Base-by-base conservation (phyloP, 108 stramenopile species). In the Mayamaea pseudoterrestris region DNA sequence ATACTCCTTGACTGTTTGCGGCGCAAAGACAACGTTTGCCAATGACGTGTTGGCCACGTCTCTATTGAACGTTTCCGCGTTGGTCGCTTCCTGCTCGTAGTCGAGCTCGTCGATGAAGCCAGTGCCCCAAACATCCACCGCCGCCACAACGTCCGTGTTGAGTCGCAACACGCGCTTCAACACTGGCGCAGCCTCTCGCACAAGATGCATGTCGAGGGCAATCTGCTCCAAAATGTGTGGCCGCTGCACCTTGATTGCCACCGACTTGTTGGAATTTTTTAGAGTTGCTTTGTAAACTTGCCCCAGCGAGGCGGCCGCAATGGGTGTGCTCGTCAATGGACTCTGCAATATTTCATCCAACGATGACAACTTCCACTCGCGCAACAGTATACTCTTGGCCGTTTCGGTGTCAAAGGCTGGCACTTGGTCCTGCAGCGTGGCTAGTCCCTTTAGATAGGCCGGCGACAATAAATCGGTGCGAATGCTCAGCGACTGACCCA, bases 171-270 rank as follows among this genome's bases (percentile, higher is more conserved):
- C 55, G 6, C 63, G 35, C 47, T 75, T 78, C 27, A 73, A 49
- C 16, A 78, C 45, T 0, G 79, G 72, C 6, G 86, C 85, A 28
- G 84, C 53, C 29, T 89, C 69, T 2, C 94, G 75, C 28, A 95
- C 65, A 30, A 95, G 48, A 55, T 95, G 86, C 87, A 97, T 93
- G 64, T 97, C 96, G n/a, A 93, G 59, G 17, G 93, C 93, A 55
- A 95, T 93, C 47, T 92, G 87, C 34, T 80, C 63, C 55, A 84
- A 78, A 40, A 95, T 89, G 32, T 92, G 65, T 1, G 96, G 94
- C 30, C 96, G 79, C 67, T 95, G 94, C 1, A 97, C 93, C 55
- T 97, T 97, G 27, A 97, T 83, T 17, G 96, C 96, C 27, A 97
- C 94, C 17, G 74, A 71, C 21, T 29, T 17, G 24, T 65, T 67